Conservation (phyloP, 176 grass and related monocot species). For the Triticum aestivum region IWGSC_CS_RefSeq_v2.1 NC_057812.1:698663466-698663965, state of each 20-base stretch:
- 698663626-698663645: slow-evolving; percentile 18
- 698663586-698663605: not conserved
- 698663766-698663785: not conserved
- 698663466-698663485: slow-evolving; percentile 28
- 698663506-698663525: not conserved
- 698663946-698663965: not conserved
- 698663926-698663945: not conserved
- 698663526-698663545: slow-evolving; percentile 15
- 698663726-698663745: not conserved
- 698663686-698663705: slow-evolving; percentile 15
- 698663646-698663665: slow-evolving; percentile 32
- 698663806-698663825: not conserved
- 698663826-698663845: not conserved
- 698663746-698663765: not conserved
- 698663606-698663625: slow-evolving; percentile 6
- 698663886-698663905: not conserved
- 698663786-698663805: not conserved
- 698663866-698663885: not conserved
- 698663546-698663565: slow-evolving; percentile 30
- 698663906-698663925: not conserved
- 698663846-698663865: not conserved
- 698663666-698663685: slow-evolving; percentile 46
- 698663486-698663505: slow-evolving; percentile 23
- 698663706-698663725: not conserved
- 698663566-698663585: slow-evolving; percentile 22